Percentiles rank a stretch among this genome's conserved stretches.
phyloP scores from a whole-genome alignment of 805 yeast genomes.

The Candida manassasensis region DNA sequence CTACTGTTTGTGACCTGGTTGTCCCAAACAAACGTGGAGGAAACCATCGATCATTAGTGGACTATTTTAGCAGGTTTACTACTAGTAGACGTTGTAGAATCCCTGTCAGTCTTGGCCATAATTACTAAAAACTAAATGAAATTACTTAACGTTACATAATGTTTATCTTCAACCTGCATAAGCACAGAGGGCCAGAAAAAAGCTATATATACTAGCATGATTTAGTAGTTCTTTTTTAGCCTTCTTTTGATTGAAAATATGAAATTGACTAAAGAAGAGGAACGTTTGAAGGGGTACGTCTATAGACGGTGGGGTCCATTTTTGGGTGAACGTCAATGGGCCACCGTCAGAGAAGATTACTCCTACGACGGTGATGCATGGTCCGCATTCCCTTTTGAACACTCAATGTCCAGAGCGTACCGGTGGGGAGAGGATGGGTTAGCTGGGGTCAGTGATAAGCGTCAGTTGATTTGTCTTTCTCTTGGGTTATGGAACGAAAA shows the following conservation, averaged over 20 bases:
- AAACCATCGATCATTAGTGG: no score
- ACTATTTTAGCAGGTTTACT: no score
- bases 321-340: slow-evolving; percentile 84
- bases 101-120: no score
- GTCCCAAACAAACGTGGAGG: no score
- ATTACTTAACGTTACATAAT: no score
- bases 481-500: slow-evolving; percentile 90
- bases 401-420: slow-evolving; percentile 72
- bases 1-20: no score
- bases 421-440: slow-evolving; percentile 97
- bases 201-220: no score
- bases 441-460: slow-evolving; percentile 84
- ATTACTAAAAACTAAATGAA: no score
- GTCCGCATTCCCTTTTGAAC: slow-evolving; percentile 83
- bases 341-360: slow-evolving; percentile 84
- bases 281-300: slow-evolving; percentile 41
- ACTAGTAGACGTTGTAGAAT: no score
- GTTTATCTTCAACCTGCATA: no score
- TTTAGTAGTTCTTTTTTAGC: not conserved
- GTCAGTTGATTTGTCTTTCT: slow-evolving; percentile 70
- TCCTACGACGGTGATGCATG: slow-evolving; percentile 86
- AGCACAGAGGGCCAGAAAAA: no score
- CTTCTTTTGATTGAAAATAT: slow-evolving; percentile 1
- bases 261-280: slow-evolving; percentile 33
- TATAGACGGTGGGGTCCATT: slow-evolving; percentile 94